Evolutionary conservation across 208 protist species (phyloP), one percentile per base, ranked within the genome.

Genomic region (Naegleria lovaniensis): DNA sequence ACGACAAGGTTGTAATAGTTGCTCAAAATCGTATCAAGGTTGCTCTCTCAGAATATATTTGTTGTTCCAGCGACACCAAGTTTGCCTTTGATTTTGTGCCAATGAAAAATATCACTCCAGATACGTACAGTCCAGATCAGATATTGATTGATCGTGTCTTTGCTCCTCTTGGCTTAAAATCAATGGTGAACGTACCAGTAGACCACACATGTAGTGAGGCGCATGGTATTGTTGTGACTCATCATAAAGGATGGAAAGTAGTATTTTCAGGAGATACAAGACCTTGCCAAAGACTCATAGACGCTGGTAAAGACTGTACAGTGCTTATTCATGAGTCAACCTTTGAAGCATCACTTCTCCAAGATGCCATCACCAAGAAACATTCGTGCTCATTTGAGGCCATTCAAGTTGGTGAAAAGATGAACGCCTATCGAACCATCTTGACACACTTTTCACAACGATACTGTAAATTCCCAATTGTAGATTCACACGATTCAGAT

Each of bases 331-430:
- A 92, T 36, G 91, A 92, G 79, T 25, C 52, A 29, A 92, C 90
- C 3, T 92, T 92, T 48, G 90, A 92, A 33, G 40, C 36, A 48
- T 0, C 29, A 41, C 5, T 90, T 4, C 0, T 41, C n/a, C 9
- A 79, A 36, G 55, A 90, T 41, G 94, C 94, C 0, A 75, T 92
- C 29, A 33, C 33, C 19, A 95, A 95, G 92, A 93, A 85, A n/a
- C 94, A 95, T 52, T 90, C 22, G 11, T 95, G 94, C 3, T 88
- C 91, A 9, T 48, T 9, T 5, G 93, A 95, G 43, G 94, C 94
- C 5, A 55, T 95, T 11, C 19, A 83, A 3, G 86, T 55, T 58
- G 93, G 79, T 29, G 38, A 52, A 7, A 0, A 92, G 5, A 91
- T 90, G 59, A 83, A 92, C 55, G 79, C 90, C 9, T 40, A 33